Evolutionary conservation across 345 rosid genomes (phyloP).

Genomic region (Salix dunnii): DNA sequence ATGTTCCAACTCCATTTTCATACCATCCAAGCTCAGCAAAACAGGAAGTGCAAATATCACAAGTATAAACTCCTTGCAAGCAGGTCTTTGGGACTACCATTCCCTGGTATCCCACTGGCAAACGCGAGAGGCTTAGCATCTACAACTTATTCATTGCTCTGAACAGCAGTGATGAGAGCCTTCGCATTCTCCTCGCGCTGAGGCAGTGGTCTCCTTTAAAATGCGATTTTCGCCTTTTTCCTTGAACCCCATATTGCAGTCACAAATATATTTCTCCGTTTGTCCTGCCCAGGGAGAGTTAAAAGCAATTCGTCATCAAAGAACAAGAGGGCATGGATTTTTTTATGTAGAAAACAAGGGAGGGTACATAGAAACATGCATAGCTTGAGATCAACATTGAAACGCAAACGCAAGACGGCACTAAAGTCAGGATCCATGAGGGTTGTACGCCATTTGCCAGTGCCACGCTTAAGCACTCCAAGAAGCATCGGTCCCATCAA

Average conservation of each 20-base stretch:
- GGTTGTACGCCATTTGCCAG: slow-evolving; percentile 34
- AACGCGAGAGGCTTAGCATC: slow-evolving; percentile 29
- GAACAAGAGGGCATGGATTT: no score
- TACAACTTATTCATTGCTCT: slow-evolving; percentile 16
- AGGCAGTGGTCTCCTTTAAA: slow-evolving; percentile 23
- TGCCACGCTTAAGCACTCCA: slow-evolving; percentile 33
- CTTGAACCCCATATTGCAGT: slow-evolving; percentile 38
- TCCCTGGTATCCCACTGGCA: slow-evolving; percentile 15
- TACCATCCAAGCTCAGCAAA: slow-evolving; percentile 4
- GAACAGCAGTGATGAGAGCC: slow-evolving; percentile 13
- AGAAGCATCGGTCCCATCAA: slow-evolving; percentile 38
- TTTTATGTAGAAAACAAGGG: no score
- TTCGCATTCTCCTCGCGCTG: slow-evolving; percentile 20
- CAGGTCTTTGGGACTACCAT: slow-evolving; percentile 50
- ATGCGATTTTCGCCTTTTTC: slow-evolving; percentile 32
- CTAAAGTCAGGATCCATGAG: slow-evolving; percentile 32
- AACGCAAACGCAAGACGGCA: slow-evolving; percentile 19
- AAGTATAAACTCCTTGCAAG: slow-evolving; percentile 56
- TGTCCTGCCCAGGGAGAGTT: slow-evolving; percentile 18
- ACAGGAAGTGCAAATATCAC: slow-evolving; percentile 11
- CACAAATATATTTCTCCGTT: slow-evolving; percentile 37
- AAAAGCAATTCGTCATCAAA: not conserved
- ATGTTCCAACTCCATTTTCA: not conserved
- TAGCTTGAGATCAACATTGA: slow-evolving; percentile 35
- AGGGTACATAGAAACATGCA: not conserved